Base-by-base conservation (phyloP, 192 early-diverging fungal genomes). In the Podila clonocystis region DNA sequence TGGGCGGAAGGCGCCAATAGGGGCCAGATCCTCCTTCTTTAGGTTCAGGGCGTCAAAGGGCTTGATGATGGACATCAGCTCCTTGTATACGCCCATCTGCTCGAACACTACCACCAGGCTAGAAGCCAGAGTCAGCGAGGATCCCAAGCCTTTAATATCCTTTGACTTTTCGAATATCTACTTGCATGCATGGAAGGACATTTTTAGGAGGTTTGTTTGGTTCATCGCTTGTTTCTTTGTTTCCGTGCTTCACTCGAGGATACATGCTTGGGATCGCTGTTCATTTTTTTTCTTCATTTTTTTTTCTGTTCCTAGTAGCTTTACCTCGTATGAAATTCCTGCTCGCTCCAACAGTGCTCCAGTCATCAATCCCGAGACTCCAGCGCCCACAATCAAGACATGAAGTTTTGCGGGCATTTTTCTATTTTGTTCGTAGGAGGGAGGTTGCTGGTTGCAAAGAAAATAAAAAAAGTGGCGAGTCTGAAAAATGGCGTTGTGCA, bases 91-190 rank as follows among this genome's bases (percentile, higher is more conserved):
- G 17, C 62, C 74, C 36, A 75, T 30, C n/a, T 75, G 74, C 55
- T 75, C 74, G 22, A 68, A 75, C 17, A 75, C 38, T 9, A 50
- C 52, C 19, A 57, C 49, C 45, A 69, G 29, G 26, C 62, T 52
- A 20, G 26, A 60, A 20, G 50, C 38, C 22, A 75, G 33, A 4
- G 74, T 38, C 19, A 75, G 19, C 28, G 67, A 67, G 20, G 67
- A 69, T 4, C 74, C 74, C 5, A 75, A 45, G 15, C 67, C 67
- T 49, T 45, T 63, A 7, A 69, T 24, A 20, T 65, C 67, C 34
- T 75, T 58, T 20, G 74, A 8, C 61, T 75, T 75, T 63, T 75
- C 74, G 45, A 75, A 65, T 3, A 75, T 26, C 74, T 75, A 22
- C n/a, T 11, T 58, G 11, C n/a, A 58, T 26, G 26, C 17, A 58